Conservation (phyloP, 306 rosid species). For the Pachyrhizus erosus region DNA sequence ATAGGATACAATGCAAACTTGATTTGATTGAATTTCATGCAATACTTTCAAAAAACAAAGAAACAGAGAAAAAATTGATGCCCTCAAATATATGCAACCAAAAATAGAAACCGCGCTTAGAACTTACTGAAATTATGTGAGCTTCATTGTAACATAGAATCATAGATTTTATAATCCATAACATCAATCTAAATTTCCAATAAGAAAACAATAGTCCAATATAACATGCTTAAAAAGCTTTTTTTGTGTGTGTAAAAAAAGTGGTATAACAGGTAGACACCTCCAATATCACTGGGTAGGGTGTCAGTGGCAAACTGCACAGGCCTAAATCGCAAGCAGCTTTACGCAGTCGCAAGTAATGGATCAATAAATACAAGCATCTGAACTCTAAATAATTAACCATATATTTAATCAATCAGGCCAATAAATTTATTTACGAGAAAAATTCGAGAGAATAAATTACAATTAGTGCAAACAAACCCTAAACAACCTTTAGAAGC, state of each 20-base stretch:
- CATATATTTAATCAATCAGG: neutral
- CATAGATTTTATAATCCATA: neutral
- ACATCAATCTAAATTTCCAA: neutral
- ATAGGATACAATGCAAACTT: neutral
- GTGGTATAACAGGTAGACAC: no score
- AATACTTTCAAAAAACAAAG: constrained; percentile 1
- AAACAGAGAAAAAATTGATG: neutral
- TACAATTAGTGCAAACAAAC: neutral
- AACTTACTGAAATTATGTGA: neutral
- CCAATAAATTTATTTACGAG: neutral
- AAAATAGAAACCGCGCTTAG: neutral
- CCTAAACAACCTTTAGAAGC: constrained; percentile 64
- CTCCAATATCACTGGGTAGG: no score
- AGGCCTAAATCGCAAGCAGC: no score
- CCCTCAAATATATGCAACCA: neutral
- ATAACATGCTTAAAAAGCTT: neutral
- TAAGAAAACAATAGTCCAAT: neutral
- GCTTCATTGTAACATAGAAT: neutral
- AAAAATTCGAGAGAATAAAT: neutral
- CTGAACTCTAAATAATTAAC: neutral
- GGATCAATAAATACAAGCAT: neutral
- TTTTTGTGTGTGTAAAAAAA: neutral
- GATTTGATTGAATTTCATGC: neutral
- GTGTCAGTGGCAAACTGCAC: no score
- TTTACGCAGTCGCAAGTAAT: neutral